Evolutionary conservation across 129 eudicot species (phyloP), one percentile per base, ranked within the genome.

Genomic region (Oenanthe sinensis): DNA sequence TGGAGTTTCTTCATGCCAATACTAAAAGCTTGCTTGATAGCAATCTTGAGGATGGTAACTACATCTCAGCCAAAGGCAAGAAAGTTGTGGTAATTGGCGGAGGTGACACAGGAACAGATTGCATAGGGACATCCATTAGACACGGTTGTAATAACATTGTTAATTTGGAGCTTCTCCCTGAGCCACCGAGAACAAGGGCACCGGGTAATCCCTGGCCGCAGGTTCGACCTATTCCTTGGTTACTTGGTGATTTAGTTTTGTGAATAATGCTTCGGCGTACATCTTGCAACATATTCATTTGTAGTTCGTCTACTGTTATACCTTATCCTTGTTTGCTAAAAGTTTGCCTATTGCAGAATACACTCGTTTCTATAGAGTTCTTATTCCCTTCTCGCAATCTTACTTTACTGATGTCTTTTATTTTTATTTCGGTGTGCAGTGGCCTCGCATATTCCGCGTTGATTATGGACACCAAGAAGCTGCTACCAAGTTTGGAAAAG

Each of bases 381-480:
- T 9, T 48, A 48, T 48, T 48, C 3, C 11, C 19, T 13, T 17
- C 19, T 48, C 52, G 14, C 4, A 48, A 14, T 48, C 19, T 48
- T 48, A 48, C 13, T 40, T 26, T 37, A 49, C 10, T 75, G 12
- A 42, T 50, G 67, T 28, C 48, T 2, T 44, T 73, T 42, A 3
- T 42, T 50, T 75, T 78, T 4, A 45, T 75, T 73, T 44, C 60
- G 79, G 67, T 60, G 72, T 85, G 82, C 81, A 96, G 99, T 96
- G 99, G 99, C 99, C 99, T 68, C 97, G 97, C 44, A 79, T 96
- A 33, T 92, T 96, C 97, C 96, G 99, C 2, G 96, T 96, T 47
- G 99, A 96, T 85, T 96, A 96, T 76, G 99, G 99, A 45, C 99
- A 96, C 81, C 97, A 96, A 79, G 99, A 96, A 89, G 99, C 97